A percentile compares a stretch with the other conserved stretches of the same genome.
Evolutionary conservation across 768 basidiomycete genomes (phyloP).

Genomic region (Cystofilobasidium macerans): DNA sequence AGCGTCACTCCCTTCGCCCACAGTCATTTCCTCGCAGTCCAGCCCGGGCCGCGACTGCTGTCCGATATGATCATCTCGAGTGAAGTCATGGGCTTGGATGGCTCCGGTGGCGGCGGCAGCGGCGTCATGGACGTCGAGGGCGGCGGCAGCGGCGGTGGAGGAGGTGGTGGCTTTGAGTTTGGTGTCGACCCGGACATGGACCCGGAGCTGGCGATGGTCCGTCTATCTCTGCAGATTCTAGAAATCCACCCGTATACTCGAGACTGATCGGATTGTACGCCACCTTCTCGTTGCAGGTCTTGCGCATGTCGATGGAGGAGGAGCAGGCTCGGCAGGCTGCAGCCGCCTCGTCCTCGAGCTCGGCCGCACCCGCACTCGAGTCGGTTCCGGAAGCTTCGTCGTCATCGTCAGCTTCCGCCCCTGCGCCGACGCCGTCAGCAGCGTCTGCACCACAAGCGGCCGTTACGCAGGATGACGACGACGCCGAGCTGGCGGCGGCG

Average conservation of each 20-base stretch:
- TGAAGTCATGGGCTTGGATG: conserved; percentile 56
- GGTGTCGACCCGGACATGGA: conserved; percentile 91
- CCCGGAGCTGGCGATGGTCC: conserved; percentile 93
- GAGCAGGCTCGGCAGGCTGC: conserved; percentile 27
- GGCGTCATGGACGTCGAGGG: conserved; percentile 39
- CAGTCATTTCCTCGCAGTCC: conserved; percentile 71
- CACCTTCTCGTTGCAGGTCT: neutral
- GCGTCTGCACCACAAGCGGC: conserved; percentile 26
- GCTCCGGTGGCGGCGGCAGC: conserved; percentile 36
- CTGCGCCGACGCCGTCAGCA: conserved; percentile 24
- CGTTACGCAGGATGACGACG: conserved; percentile 50
- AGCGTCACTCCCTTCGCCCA: neutral
- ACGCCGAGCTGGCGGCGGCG: conserved; percentile 62
- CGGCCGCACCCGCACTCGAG: conserved; percentile 27
- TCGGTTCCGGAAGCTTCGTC: conserved; percentile 27
- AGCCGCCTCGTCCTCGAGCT: conserved; percentile 23
- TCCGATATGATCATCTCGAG: conserved; percentile 74
- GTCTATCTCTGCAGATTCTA: neutral
- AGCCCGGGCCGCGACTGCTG: conserved; percentile 59
- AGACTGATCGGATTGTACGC: neutral
- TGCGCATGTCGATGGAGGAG: conserved; percentile 26
- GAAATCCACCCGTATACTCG: neutral
- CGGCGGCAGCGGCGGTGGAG: conserved; percentile 43
- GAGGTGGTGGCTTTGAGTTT: conserved; percentile 58
- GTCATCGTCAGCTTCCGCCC: conserved; percentile 28